These are phyloP conservation scores for Chaetomium cochliodes DNA, from an alignment of 495 filamentous ascomycete species.

Conservation along the genomic window DNA sequence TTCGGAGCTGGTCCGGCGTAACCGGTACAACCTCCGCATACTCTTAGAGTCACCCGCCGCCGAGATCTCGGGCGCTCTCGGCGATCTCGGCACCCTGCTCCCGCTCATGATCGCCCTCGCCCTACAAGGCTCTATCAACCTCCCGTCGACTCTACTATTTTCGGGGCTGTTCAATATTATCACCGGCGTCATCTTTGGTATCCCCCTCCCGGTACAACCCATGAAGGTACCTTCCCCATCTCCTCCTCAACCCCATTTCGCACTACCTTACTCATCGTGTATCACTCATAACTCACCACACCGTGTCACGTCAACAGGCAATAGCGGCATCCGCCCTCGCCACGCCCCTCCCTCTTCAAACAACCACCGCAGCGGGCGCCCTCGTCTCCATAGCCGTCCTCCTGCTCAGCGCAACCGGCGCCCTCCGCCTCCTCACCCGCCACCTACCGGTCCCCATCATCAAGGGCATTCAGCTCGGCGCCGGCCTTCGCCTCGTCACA, in stretches of 20 bases:
- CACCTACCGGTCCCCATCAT: conserved; percentile 80
- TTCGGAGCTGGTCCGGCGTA: conserved; percentile 34
- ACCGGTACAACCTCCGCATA: conserved; percentile 48
- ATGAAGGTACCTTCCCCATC: conserved; percentile 56
- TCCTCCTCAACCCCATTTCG: conserved; percentile 14
- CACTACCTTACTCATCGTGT: no score
- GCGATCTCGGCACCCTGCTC: conserved; percentile 87
- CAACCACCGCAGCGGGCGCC: conserved; percentile 76
- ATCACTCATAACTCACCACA: conserved; percentile 23
- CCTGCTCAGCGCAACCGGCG: conserved; percentile 71
- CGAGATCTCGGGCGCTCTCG: conserved; percentile 86
- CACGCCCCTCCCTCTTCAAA: conserved; percentile 54
- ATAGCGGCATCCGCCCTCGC: conserved; percentile 82
- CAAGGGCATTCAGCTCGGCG: conserved; percentile 92
- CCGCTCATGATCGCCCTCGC: conserved; percentile 84
- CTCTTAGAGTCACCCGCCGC: conserved; percentile 57
- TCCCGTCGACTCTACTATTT: conserved; percentile 82
- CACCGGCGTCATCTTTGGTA: conserved; percentile 78
- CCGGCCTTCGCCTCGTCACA: conserved; percentile 75
- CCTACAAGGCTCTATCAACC: conserved; percentile 68
- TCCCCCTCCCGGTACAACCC: conserved; percentile 82
- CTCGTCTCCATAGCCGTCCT: conserved; percentile 70
- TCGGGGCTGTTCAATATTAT: conserved; percentile 81
- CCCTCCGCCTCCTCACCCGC: conserved; percentile 66
- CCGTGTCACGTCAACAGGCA: conserved; percentile 49